Conservation (phyloP, 2,329 filamentous ascomycete species). For the Elsinoe australis region DNA sequence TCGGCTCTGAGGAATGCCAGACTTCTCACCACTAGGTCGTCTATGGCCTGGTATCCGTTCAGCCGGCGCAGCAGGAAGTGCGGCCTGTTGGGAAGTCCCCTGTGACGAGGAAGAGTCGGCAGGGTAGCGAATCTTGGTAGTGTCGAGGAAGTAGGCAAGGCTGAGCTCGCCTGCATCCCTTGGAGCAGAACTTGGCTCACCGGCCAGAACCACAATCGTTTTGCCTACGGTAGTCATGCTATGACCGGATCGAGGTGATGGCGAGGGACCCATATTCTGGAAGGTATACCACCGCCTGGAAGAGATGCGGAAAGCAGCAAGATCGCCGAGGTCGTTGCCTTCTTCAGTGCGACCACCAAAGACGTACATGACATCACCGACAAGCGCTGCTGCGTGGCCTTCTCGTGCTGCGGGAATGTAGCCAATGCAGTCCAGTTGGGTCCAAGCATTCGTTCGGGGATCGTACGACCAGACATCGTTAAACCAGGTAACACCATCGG, state of each 20-base stretch:
- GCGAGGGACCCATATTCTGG: constrained; percentile 97
- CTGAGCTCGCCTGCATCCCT: constrained; percentile 76
- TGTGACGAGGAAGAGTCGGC: constrained; percentile 41
- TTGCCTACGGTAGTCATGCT: constrained; percentile 96
- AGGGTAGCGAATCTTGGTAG: constrained; percentile 91
- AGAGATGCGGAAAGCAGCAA: constrained; percentile 75
- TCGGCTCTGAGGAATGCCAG: constrained; percentile 21
- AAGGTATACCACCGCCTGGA: constrained; percentile 97
- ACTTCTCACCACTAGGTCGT: constrained; percentile 29
- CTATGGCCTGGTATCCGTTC: constrained; percentile 27
- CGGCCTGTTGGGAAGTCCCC: not conserved
- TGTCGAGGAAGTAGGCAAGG: constrained; percentile 86
- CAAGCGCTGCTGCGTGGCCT: constrained; percentile 85
- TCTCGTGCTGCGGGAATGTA: constrained; percentile 92
- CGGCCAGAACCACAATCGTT: constrained; percentile 83
- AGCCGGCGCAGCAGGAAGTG: constrained; percentile 17
- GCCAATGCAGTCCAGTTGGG: constrained; percentile 87
- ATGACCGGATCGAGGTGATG: constrained; percentile 86
- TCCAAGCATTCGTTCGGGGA: constrained; percentile 72
- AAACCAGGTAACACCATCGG: constrained; percentile 94
- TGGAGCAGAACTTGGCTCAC: constrained; percentile 83
- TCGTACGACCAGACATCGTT: constrained; percentile 99
- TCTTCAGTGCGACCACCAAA: constrained; percentile 95
- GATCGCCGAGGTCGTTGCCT: constrained; percentile 81
- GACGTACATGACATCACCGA: constrained; percentile 98